Evolutionary conservation across 495 filamentous ascomycete species (phyloP).

Genomic region (Neurospora sp.): DNA sequence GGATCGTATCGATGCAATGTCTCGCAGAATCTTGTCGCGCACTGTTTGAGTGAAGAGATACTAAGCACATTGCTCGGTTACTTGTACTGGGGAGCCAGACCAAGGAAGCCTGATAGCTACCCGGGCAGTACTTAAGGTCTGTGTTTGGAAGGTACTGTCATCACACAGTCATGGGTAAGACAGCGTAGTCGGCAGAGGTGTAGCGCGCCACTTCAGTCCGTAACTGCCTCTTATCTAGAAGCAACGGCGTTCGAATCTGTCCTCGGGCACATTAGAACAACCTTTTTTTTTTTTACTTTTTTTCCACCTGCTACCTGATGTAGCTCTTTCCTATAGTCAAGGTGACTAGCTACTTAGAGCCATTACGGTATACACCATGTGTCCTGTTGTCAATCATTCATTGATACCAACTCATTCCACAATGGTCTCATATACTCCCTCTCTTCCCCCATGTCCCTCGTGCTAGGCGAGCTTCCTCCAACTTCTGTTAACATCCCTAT

Average conservation of each 20-base stretch:
- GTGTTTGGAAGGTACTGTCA: neutral
- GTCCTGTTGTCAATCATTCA: neutral
- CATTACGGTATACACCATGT: neutral
- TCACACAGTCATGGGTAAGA: neutral
- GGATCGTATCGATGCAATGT: neutral
- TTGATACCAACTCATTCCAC: neutral
- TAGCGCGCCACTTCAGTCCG: neutral
- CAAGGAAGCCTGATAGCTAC: neutral
- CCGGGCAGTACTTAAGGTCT: neutral
- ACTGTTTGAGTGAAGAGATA: neutral
- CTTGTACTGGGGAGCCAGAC: neutral
- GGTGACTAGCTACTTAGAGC: neutral
- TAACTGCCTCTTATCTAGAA: neutral
- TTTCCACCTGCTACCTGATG: neutral
- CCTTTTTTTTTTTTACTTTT: neutral
- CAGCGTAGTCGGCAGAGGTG: neutral
- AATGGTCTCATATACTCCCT: slow-evolving; percentile 2
- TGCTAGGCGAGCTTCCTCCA: neutral
- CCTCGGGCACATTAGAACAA: neutral
- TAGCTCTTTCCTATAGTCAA: neutral
- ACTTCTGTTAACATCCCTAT: neutral
- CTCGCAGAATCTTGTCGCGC: neutral
- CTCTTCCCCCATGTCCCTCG: slow-evolving; percentile 2
- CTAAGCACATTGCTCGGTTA: neutral
- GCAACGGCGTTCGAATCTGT: neutral